Base-by-base conservation (phyloP, 2,329 filamentous ascomycete species). In the Arthrinium phaeospermum region DNA sequence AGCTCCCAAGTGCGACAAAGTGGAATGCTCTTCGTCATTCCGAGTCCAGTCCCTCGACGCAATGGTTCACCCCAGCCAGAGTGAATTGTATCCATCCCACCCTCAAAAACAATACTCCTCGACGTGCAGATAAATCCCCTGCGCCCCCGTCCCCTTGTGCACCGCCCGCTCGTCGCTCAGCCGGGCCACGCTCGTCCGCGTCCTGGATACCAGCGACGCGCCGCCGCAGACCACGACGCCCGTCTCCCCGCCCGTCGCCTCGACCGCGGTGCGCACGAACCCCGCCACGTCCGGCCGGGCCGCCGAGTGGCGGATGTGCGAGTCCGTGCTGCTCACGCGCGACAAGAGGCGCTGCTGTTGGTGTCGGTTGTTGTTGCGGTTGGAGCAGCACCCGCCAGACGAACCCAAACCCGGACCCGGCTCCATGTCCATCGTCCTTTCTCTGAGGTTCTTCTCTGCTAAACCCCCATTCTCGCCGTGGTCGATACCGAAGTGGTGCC, bases 101-200 rank as follows among this genome's bases (percentile, higher is more conserved):
- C 12, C 30, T 76, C 72, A 89, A 74, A 88, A 89, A 34, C 84
- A 85, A 78, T 91, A 91, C 78, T 91, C 89, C 74, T 91, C 90
- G 0, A 88, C 88, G 77, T 90, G 86, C 71, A 91, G 76, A 77
- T 87, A 86, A 53, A 91, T 91, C 0, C 90, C 90, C 77, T 91
- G 90, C 0, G 90, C 89, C 0, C 88, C 89, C 0, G 89, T 91
- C 6, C 90, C 90, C 78, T 91, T 91, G 77, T 91, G 90, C 30
- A 91, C 89, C 0, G 87, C 90, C 53, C 90, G 81, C 80, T 91
- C 89, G 75, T 91, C 89, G 70, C 88, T 90, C 73, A 91, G 74
- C 44, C 80, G 81, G 2, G 87, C 86, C 3, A 91, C 88, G 72
- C 83, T 86, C 75, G 89, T 91, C 72, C 90, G 83, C 19, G 88